Evolutionary conservation across 2,329 filamentous ascomycete species (phyloP).

Genomic region (Penicillium sp.): DNA sequence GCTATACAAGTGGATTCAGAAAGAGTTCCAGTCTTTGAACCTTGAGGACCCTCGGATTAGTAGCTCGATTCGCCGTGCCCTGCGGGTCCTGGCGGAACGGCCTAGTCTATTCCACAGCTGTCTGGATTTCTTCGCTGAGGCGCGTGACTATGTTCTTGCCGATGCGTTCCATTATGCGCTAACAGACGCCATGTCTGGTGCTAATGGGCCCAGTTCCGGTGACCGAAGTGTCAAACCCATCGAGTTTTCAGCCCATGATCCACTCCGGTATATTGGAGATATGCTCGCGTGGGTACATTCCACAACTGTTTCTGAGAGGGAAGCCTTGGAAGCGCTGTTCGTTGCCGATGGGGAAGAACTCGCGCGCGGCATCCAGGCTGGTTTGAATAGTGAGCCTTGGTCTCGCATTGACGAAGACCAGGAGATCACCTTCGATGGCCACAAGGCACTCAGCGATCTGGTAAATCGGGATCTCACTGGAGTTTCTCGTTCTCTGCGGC

Average conservation of each 20-base stretch:
- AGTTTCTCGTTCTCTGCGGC: slow-evolving; percentile 78
- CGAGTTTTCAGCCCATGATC: slow-evolving; percentile 88
- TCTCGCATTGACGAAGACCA: slow-evolving; percentile 61
- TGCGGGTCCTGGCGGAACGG: slow-evolving; percentile 84
- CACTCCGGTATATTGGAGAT: slow-evolving; percentile 86
- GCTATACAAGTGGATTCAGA: slow-evolving; percentile 90
- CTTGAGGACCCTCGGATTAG: slow-evolving; percentile 93
- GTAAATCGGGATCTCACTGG: slow-evolving; percentile 83
- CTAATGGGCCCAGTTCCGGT: slow-evolving; percentile 46
- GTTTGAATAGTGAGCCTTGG: slow-evolving; percentile 83
- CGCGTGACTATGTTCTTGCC: slow-evolving; percentile 79
- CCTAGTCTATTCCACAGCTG: slow-evolving; percentile 91
- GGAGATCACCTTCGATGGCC: slow-evolving; percentile 68
- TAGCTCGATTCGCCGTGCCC: slow-evolving; percentile 74
- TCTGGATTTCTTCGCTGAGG: slow-evolving; percentile 88
- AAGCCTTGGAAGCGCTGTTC: slow-evolving; percentile 88
- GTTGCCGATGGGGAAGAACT: slow-evolving; percentile 88
- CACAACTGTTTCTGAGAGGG: slow-evolving; percentile 86
- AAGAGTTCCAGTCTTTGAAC: slow-evolving; percentile 87
- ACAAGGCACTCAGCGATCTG: slow-evolving; percentile 77
- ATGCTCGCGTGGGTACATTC: slow-evolving; percentile 98
- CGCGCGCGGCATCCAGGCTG: slow-evolving; percentile 74
- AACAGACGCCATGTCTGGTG: slow-evolving; percentile 64
- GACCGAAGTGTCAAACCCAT: slow-evolving; percentile 78
- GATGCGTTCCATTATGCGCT: slow-evolving; percentile 87